These are phyloP conservation scores for Candida silvicultrix DNA, from an alignment of 805 yeast species.

Conservation along the genomic window DNA sequence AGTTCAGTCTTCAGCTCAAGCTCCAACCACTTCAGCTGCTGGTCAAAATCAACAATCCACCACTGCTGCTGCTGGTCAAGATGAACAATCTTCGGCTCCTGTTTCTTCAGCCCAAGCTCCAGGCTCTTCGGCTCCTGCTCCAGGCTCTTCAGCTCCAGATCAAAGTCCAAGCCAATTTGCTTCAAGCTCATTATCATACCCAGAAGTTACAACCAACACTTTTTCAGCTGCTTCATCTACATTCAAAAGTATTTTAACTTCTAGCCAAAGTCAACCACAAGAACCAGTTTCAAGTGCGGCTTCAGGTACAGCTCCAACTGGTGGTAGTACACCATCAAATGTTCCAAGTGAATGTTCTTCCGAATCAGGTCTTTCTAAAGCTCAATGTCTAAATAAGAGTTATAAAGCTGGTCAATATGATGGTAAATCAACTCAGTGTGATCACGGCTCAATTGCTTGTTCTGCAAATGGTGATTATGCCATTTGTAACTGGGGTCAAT, in stretches of 20 bases:
- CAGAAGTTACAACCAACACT: neutral
- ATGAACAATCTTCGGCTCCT: no score
- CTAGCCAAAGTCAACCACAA: constrained; percentile 2
- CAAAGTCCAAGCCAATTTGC: constrained; percentile 4
- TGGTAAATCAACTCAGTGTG: constrained; percentile 37
- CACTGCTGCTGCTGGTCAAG: neutral
- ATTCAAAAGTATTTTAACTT: constrained; percentile 2
- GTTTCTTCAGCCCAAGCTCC: no score
- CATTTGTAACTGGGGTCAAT: constrained; percentile 47
- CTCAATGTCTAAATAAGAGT: constrained; percentile 38
- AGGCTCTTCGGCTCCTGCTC: no score
- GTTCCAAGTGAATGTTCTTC: constrained; percentile 25
- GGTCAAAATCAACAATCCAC: no score
- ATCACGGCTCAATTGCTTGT: constrained; percentile 48
- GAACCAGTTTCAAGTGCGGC: neutral
- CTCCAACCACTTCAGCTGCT: constrained; percentile 1
- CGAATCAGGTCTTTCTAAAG: constrained; percentile 33
- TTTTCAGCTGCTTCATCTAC: constrained; percentile 1
- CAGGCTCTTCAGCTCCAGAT: no score
- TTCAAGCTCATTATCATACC: constrained; percentile 2
- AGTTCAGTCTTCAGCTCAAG: neutral
- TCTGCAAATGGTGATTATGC: constrained; percentile 44
- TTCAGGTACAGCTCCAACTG: constrained; percentile 10
- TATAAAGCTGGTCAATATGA: constrained; percentile 35
- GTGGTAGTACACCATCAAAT: constrained; percentile 8